Evolutionary conservation across 2,329 filamentous ascomycete species (phyloP), one percentile per base, ranked within the genome.

Genomic region (Pseudocercospora eumusae): DNA sequence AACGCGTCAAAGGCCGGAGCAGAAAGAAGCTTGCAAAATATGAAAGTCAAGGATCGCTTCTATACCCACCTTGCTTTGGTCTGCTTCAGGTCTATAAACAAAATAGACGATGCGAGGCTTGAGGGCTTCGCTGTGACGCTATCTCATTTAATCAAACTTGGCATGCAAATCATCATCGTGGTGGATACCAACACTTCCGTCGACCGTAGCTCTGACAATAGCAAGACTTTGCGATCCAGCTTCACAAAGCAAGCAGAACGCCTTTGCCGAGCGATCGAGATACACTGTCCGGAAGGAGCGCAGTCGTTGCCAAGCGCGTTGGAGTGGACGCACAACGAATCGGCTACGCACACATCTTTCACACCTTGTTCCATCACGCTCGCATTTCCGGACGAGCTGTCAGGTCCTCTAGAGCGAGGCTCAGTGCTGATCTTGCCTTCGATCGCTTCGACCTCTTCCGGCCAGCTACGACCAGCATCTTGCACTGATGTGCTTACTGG

Each of bases 91-190:
- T 84, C 84, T 47, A 88, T 92, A 0, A 88, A 96, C 69, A 76
- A 81, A 1, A 82, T 95, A 52, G 83, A 90, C 69, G 84, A 92
- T 62, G 77, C 80, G 1, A 90, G 86, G 0, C 74, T 98, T 10
- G 77, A 83, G 50, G 92, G 91, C 0, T 86, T 98, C 62, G 91
- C 89, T 7, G 86, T 88, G 74, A 98, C 93, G 0, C 77, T 99
- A 33, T 88, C 88, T 28, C 93, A 96, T 74, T 85, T 99, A 55
- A 85, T 87, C 42, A 86, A 88, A 56, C 83, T 99, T 13, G 93
- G 93, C 2, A 83, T 98, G 67, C 82, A 86, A 56, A 92, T 92
- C 63, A 86, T 92, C 23, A 85, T 98, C 0, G 89, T 97, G 0
- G 79, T 97, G 8, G 93, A 96, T 69, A 89, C 88, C 54, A 76